phyloP scores from a whole-genome alignment of 2,329 filamentous ascomycete genomes.

The Xylariaceae sp. region DNA sequence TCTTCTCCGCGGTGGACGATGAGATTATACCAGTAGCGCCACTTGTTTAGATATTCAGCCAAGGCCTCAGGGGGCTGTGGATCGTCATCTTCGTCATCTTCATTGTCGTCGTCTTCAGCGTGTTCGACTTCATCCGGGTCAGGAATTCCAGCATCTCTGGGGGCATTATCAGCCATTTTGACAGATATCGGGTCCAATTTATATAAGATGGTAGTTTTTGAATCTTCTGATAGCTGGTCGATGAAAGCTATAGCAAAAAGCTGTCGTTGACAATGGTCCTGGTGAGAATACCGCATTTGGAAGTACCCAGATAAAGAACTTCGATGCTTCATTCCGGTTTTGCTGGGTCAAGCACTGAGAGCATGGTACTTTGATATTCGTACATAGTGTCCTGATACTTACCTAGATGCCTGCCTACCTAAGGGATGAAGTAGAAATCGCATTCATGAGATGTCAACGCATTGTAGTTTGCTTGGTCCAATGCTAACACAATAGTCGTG shows the following conservation, averaged over 20 bases:
- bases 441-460: no score
- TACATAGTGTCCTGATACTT: not conserved
- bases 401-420: no score
- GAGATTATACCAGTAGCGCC: constrained; percentile 5
- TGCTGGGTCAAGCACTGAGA: not conserved
- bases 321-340: not conserved
- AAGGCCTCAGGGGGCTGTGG: not conserved
- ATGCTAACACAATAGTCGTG: not conserved
- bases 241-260: not conserved
- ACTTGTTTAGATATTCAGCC: not conserved
- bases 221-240: not conserved
- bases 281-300: constrained; percentile 11
- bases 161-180: constrained; percentile 8
- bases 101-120: not conserved
- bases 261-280: constrained; percentile 5
- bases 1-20: constrained; percentile 18
- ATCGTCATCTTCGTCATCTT: not conserved
- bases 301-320: constrained; percentile 7
- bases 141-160: not conserved
- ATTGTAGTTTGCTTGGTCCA: not conserved
- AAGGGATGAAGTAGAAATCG: no score
- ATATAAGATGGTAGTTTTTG: not conserved
- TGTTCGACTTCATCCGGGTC: constrained; percentile 3
- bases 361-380: not conserved
- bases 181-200: not conserved